Percentiles rank a stretch among this genome's conserved stretches.
Conservation (phyloP, 257 asterid species). For the Solanum ossicruentum region DNA sequence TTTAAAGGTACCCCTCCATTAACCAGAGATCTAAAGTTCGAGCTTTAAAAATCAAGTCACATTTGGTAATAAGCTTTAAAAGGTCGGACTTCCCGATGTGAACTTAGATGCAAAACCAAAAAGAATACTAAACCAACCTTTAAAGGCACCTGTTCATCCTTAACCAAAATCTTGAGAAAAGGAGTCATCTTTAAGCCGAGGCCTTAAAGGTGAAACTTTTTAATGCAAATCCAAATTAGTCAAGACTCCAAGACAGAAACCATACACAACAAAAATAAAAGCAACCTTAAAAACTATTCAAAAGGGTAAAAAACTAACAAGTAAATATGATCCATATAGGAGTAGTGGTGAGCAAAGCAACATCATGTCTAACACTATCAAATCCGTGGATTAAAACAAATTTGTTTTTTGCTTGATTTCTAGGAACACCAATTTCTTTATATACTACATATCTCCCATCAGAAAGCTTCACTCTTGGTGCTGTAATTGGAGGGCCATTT, state of each 20-base stretch:
- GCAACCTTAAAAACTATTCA: too few relatives aligned
- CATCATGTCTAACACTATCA: conserved; percentile 41
- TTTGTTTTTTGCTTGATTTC: conserved; percentile 53
- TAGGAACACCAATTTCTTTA: conserved; percentile 57
- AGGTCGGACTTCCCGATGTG: not conserved
- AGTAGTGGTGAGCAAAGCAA: conserved; percentile 19
- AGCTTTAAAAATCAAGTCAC: not conserved
- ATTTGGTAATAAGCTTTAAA: not conserved
- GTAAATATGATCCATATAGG: conserved; percentile 16
- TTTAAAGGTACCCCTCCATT: not conserved
- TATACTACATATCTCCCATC: conserved; percentile 85
- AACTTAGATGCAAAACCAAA: not conserved
- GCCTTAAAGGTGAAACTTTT: not conserved
- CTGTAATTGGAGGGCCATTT: conserved; percentile 61
- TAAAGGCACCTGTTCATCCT: not conserved
- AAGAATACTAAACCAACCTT: not conserved
- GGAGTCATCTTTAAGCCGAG: not conserved
- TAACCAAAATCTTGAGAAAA: not conserved
- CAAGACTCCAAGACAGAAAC: not conserved
- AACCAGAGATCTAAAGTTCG: not conserved
- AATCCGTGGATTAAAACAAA: conserved; percentile 62
- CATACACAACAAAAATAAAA: too few relatives aligned
- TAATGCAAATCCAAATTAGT: not conserved
- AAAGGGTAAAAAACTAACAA: not conserved
- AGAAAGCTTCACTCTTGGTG: conserved; percentile 59